Base-by-base conservation (phyloP, 2,329 filamentous ascomycete species). In the Atkinsonella texensis region DNA sequence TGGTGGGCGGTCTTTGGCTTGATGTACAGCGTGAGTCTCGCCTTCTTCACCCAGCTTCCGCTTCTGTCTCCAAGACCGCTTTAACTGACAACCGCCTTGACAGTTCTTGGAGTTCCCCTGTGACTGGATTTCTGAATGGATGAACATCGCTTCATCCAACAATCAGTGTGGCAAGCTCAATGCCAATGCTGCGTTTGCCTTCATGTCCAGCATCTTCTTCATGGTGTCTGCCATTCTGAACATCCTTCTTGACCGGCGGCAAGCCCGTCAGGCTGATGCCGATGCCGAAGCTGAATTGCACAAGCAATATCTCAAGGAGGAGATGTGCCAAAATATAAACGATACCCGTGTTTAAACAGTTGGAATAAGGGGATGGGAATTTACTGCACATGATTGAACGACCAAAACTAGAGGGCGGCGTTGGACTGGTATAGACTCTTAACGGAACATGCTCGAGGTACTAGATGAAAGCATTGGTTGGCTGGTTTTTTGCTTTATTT, bases 1-100 rank as follows among this genome's bases (percentile, higher is more conserved):
- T 87, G 82, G 83, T 85, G 84, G 55, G 74, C 76, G 20, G 72
- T 73, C 3, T 85, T 84, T 54, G 80, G 79, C 46, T 68, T 84
- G 13, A 66, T 82, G 6, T 76, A 81, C 50, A 68, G 78, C 58
- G 71, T 74, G 63, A 65, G 70, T 67, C 9, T 23, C 38, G 20
- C 17, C 28, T 13, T 32, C 17, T 10, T 12, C 51, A 17, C 42
- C 4, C 7, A 28, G 28, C 4, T 28, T 28, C 28, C 7, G 5
- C 35, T 28, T 46, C 41, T 44, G n/a, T 31, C 41, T 28, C 28
- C 35, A 38, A 38, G 11, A 38, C 12, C 12, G 11, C 11, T 12
- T 15, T 38, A 13, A 38, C 47, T 44, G 1, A 28, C 18, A 42
- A n/a, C n/a, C 2, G 28, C 7, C 7, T 28, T 12, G 4, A 20